Percentiles rank a stretch among this genome's conserved stretches.
Evolutionary conservation across 148 eudicot genomes (phyloP).

Genomic region (Rhododendron ovatum): DNA sequence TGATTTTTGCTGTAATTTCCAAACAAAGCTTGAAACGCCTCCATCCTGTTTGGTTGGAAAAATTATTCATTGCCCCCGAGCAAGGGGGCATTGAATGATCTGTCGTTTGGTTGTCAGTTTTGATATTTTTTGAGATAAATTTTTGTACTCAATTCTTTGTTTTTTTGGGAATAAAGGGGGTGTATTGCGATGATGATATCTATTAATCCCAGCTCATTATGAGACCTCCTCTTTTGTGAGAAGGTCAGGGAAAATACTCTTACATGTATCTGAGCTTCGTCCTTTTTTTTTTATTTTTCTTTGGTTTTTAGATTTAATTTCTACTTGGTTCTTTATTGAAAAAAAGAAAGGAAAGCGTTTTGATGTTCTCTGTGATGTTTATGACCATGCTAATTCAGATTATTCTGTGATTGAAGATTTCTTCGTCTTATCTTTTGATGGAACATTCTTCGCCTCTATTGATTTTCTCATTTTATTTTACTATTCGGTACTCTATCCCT

Average conservation of each 20-base stretch:
- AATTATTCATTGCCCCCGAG: too few relatives aligned
- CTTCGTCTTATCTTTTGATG: not conserved
- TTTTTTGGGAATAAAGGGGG: not conserved
- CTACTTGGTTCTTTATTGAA: not conserved
- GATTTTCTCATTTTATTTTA: not conserved
- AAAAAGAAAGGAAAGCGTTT: not conserved
- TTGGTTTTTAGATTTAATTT: not conserved
- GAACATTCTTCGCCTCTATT: not conserved
- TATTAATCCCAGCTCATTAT: conserved; percentile 4
- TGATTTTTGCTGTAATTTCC: too few relatives aligned
- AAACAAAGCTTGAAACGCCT: too few relatives aligned
- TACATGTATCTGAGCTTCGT: conserved; percentile 11
- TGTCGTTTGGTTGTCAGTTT: not conserved
- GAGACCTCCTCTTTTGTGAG: not conserved
- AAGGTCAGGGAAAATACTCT: conserved; percentile 9
- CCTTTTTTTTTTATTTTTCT: not conserved
- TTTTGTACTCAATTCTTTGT: not conserved
- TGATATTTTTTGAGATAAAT: not conserved
- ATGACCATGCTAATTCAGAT: conserved; percentile 5
- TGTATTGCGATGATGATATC: not conserved
- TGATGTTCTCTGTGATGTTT: not conserved
- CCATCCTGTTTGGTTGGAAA: too few relatives aligned
- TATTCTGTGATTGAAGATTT: not conserved
- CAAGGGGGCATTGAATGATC: too few relatives aligned
- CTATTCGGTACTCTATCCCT: not conserved